Evolutionary conservation across 129 eudicot genomes (phyloP).

Genomic region (Flaveria brownii): DNA sequence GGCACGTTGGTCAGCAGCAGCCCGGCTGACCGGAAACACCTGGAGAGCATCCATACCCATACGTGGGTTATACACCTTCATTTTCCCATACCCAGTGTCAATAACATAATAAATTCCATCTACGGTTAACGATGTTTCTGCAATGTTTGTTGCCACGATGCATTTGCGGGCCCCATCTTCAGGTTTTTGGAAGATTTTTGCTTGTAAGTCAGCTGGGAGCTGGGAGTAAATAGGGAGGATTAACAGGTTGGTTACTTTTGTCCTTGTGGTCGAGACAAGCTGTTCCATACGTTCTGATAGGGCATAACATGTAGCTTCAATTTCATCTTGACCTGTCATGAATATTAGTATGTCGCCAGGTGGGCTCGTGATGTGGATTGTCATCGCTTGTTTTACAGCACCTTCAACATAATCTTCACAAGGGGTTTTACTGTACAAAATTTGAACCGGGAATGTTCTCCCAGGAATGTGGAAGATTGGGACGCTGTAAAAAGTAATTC

Average conservation of each 20-base stretch:
- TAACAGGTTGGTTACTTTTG: slow-evolving; percentile 53
- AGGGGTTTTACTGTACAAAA: slow-evolving; percentile 59
- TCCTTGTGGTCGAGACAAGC: slow-evolving; percentile 50
- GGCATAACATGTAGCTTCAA: slow-evolving; percentile 62
- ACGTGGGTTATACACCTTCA: slow-evolving; percentile 73
- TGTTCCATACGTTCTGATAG: slow-evolving; percentile 70
- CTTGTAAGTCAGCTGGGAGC: slow-evolving; percentile 71
- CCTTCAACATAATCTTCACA: slow-evolving; percentile 80
- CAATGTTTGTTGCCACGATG: slow-evolving; percentile 75
- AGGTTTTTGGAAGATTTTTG: slow-evolving; percentile 57
- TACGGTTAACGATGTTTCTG: slow-evolving; percentile 66
- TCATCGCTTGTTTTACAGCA: slow-evolving; percentile 73
- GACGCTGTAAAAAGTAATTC: slow-evolving; percentile 44
- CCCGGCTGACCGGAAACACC: slow-evolving; percentile 67
- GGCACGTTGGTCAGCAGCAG: slow-evolving; percentile 76
- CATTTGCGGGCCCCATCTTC: slow-evolving; percentile 73
- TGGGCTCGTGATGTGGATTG: slow-evolving; percentile 65
- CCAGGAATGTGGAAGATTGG: slow-evolving; percentile 78
- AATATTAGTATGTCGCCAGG: slow-evolving; percentile 76
- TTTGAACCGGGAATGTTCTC: slow-evolving; percentile 66
- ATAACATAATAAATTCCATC: slow-evolving; percentile 68
- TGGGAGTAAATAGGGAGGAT: slow-evolving; percentile 72
- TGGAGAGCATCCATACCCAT: slow-evolving; percentile 80
- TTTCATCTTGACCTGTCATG: slow-evolving; percentile 77
- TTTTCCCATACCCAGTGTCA: slow-evolving; percentile 69